phyloP scores from a whole-genome alignment of 202 grass and related monocot species.

The Cymbopogon flexuosus region DNA sequence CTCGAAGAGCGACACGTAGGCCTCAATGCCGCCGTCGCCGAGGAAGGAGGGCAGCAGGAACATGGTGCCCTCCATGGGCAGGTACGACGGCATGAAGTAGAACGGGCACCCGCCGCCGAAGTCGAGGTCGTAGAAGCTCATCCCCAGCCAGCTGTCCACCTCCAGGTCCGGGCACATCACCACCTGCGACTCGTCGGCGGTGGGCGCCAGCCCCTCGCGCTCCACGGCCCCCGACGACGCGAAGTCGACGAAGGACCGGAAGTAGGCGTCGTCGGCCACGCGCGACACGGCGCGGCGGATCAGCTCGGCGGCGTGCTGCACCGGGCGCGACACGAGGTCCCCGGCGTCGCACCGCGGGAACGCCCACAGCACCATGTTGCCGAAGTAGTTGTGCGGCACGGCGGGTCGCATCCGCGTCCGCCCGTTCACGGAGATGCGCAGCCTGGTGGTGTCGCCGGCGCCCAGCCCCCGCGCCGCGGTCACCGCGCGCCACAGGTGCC shows the following conservation, averaged over 20 bases:
- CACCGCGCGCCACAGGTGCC: constrained; percentile 61
- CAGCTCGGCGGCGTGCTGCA: constrained; percentile 38
- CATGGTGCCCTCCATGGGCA: constrained; percentile 52
- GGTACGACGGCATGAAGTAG: constrained; percentile 65
- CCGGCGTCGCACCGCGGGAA: constrained; percentile 35
- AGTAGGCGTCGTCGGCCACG: constrained; percentile 48
- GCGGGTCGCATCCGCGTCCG: constrained; percentile 33
- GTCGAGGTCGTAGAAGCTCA: constrained; percentile 50
- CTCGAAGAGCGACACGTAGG: constrained; percentile 48
- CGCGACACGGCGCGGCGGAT: constrained; percentile 37
- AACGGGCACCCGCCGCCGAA: constrained; percentile 49
- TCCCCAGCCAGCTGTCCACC: constrained; percentile 55
- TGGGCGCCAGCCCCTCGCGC: constrained; percentile 39
- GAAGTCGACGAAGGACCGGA: constrained; percentile 73
- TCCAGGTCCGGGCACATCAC: constrained; percentile 56
- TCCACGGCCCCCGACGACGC: constrained; percentile 39
- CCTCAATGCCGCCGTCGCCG: constrained; percentile 54
- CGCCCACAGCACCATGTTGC: constrained; percentile 80
- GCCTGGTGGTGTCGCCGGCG: constrained; percentile 11
- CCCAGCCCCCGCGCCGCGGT: constrained; percentile 46
- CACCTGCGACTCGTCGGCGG: constrained; percentile 35
- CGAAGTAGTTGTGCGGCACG: constrained; percentile 46
- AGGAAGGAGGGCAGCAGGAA: constrained; percentile 37
- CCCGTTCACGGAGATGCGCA: constrained; percentile 60
- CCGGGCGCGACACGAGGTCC: constrained; percentile 37